Evolutionary conservation across 352 stramenopile genomes (phyloP).

Genomic region (Globisporangium carolinianum): DNA sequence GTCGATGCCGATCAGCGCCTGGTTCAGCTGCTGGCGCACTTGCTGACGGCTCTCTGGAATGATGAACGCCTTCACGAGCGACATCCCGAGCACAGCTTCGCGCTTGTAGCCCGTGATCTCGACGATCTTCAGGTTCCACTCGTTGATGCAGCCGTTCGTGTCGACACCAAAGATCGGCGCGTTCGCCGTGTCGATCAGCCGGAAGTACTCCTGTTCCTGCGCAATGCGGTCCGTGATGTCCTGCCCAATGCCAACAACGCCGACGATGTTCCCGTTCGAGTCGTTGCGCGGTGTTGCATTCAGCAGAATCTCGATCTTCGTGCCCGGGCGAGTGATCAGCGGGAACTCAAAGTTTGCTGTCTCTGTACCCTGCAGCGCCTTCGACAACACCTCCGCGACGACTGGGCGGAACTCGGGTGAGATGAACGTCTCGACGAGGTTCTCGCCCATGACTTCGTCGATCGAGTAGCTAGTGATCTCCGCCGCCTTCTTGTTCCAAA

Average conservation of each 20-base stretch:
- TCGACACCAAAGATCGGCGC: constrained; percentile 84
- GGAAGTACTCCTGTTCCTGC: constrained; percentile 65
- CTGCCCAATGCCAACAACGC: constrained; percentile 82
- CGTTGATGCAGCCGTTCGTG: constrained; percentile 74
- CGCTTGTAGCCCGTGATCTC: constrained; percentile 81
- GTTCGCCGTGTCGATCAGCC: constrained; percentile 73
- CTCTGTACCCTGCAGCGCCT: constrained; percentile 65
- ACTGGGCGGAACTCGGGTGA: constrained; percentile 57
- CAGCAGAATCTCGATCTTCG: constrained; percentile 61
- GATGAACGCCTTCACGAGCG: constrained; percentile 76
- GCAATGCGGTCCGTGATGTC: constrained; percentile 75
- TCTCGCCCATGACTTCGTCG: constrained; percentile 79
- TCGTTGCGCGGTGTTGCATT: constrained; percentile 71
- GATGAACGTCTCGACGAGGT: constrained; percentile 84
- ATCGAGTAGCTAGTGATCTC: constrained; percentile 88
- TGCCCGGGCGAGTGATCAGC: constrained; percentile 59
- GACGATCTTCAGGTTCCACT: constrained; percentile 87
- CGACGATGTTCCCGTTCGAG: constrained; percentile 70
- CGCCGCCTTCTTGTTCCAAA: constrained; percentile 87
- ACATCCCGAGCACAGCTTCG: constrained; percentile 55
- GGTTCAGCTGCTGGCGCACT: constrained; percentile 67
- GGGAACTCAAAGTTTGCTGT: constrained; percentile 89
- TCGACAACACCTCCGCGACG: constrained; percentile 65
- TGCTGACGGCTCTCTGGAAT: constrained; percentile 59
- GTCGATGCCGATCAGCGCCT: constrained; percentile 77